Evolutionary conservation across 495 filamentous ascomycete species (phyloP), one percentile per base, ranked within the genome.

Genomic region (Geopyxis carbonaria): DNA sequence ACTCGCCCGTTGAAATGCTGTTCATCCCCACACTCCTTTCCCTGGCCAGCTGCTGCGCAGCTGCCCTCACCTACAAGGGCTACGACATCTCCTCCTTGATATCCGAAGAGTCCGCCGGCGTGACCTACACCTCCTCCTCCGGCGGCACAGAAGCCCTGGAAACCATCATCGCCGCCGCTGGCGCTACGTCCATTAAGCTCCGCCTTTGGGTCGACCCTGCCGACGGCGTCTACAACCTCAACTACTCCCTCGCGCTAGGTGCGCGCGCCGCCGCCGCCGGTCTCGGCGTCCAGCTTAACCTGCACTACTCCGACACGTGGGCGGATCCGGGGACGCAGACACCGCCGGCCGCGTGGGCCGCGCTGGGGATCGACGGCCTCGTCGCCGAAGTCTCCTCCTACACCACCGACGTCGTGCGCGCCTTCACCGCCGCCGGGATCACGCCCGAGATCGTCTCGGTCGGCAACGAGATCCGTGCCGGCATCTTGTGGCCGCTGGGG

Each of bases 21-120:
- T n/a, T n/a, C n/a, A n/a, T n/a, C n/a, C n/a, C n/a, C 45, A 27
- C 45, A 27, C n/a, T n/a, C n/a, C n/a, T n/a, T n/a, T n/a, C n/a
- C n/a, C n/a, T n/a, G n/a, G n/a, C n/a, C n/a, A n/a, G n/a, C n/a
- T n/a, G n/a, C n/a, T n/a, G n/a, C n/a, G n/a, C n/a, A 4, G 61
- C 71, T 10, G 64, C 65, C 15, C 64, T 82, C 7, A 66, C 65
- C 3, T 73, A 73, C 55, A 72, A 68, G 45, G 76, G 78, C 2
- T 75, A 76, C 1, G 78, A 84, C 55, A 80, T 79, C 66, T 80
- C 75, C 3, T 83, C 78, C 0, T 61, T 79, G 1, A 46, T 70
- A 2, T 56, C 82, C 2, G 70, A 77, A 46, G 78, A 83, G 53
- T 29, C 31, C 7, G 56, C 63, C 1, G 76, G 75, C 0, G 60